phyloP scores from a whole-genome alignment of 148 eudicot genomes.

The Fagopyrum homotropicum region DNA sequence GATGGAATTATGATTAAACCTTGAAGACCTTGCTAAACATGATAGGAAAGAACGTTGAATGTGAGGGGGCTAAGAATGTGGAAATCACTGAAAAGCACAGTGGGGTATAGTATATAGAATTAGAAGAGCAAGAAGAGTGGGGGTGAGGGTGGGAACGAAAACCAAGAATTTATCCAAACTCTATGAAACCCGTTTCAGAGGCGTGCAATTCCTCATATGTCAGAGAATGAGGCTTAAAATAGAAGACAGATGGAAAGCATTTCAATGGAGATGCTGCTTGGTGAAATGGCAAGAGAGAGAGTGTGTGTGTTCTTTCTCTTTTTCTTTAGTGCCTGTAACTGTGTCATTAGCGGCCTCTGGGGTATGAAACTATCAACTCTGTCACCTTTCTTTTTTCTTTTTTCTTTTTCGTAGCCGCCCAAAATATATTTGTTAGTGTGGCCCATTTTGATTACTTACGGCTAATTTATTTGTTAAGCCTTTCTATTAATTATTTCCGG shows the following conservation, averaged over 20 bases:
- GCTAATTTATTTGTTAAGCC: no score
- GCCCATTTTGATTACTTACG: no score
- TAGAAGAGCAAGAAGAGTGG: slow-evolving; percentile 1
- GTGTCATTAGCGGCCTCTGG: no score
- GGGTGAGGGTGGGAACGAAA: neutral
- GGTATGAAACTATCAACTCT: no score
- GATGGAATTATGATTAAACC: neutral
- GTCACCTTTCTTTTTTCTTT: no score
- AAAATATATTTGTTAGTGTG: no score
- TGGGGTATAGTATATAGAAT: neutral
- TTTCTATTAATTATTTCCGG: no score
- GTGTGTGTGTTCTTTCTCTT: no score
- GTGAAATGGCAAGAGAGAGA: neutral
- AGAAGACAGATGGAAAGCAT: slow-evolving; percentile 5
- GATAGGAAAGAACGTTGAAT: neutral
- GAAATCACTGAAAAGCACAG: neutral
- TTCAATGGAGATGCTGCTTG: neutral
- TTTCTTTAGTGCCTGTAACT: no score
- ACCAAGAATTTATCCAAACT: slow-evolving; percentile 1
- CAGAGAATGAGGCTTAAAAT: neutral
- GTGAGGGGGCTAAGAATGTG: neutral
- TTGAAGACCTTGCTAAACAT: neutral
- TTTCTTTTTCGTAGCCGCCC: no score
- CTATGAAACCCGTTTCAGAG: neutral
- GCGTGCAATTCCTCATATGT: neutral